Evolutionary conservation across 805 yeast genomes (phyloP).

Genomic region (Candida ipomoeae): DNA sequence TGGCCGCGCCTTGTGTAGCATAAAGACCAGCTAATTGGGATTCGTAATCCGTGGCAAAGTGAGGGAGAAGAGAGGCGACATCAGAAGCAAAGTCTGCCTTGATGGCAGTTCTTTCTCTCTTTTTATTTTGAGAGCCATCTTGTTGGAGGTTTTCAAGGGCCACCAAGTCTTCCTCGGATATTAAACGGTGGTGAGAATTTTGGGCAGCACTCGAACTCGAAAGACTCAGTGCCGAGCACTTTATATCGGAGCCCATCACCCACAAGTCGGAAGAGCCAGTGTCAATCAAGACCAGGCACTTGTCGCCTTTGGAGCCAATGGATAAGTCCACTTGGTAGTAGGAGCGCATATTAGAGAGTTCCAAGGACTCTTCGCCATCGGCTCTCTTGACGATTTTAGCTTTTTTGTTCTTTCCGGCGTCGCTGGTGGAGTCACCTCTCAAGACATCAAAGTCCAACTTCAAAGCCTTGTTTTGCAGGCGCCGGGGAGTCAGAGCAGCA

Average conservation of each 20-base stretch:
- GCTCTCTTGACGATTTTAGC: constrained; percentile 7
- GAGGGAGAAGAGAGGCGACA: not conserved
- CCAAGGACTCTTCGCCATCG: constrained; percentile 5
- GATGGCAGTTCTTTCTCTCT: not conserved
- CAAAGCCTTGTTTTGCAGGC: not conserved
- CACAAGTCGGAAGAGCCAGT: constrained; percentile 45
- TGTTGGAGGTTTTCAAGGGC: not conserved
- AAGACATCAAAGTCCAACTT: constrained; percentile 13
- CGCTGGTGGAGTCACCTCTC: constrained; percentile 8
- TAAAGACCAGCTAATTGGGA: not conserved
- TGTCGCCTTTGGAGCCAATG: constrained; percentile 14
- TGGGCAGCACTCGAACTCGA: not conserved
- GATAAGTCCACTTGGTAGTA: constrained; percentile 11
- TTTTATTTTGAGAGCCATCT: not conserved
- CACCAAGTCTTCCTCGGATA: not conserved
- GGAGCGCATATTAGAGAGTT: constrained; percentile 8
- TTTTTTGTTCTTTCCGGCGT: constrained; percentile 3
- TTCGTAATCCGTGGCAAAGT: not conserved
- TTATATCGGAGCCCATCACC: constrained; percentile 27
- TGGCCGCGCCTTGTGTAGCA: not conserved
- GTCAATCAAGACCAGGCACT: constrained; percentile 35
- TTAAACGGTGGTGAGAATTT: constrained; percentile 3
- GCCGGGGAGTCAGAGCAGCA: constrained; percentile 7
- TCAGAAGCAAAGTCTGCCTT: not conserved
- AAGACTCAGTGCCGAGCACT: not conserved